Evolutionary conservation across 2,329 filamentous ascomycete genomes (phyloP).

Genomic region (Hymenoscyphus scutula): DNA sequence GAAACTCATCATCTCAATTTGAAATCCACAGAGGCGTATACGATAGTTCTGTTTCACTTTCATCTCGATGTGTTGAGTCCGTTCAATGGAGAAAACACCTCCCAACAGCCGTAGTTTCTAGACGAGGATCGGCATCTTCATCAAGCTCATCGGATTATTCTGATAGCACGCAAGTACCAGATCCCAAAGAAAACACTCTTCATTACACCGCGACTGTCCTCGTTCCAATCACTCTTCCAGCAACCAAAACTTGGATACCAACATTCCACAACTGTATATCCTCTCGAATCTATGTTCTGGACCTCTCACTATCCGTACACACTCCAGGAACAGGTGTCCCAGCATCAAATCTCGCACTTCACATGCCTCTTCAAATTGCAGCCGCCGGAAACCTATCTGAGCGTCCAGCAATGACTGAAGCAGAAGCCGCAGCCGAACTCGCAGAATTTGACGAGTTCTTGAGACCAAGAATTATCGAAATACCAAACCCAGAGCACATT

Average conservation of each 20-base stretch:
- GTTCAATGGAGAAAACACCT: slow-evolving; percentile 34
- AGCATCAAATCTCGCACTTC: slow-evolving; percentile 36
- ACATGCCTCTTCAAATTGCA: slow-evolving; percentile 34
- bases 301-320: slow-evolving; percentile 55
- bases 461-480: slow-evolving; percentile 31
- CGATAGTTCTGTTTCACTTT: slow-evolving; percentile 27
- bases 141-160: slow-evolving; percentile 29
- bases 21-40: slow-evolving; percentile 31
- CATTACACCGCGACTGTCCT: slow-evolving; percentile 60
- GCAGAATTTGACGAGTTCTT: slow-evolving; percentile 32
- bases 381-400: slow-evolving; percentile 24
- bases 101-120: slow-evolving; percentile 21
- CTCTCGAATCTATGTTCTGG: slow-evolving; percentile 61
- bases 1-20: slow-evolving; percentile 20
- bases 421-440: slow-evolving; percentile 30
- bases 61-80: slow-evolving; percentile 33
- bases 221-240: slow-evolving; percentile 61
- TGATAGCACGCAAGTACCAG: slow-evolving; percentile 16
- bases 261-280: slow-evolving; percentile 69
- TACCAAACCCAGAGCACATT: slow-evolving; percentile 26
- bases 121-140: slow-evolving; percentile 33
- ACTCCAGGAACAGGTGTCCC: slow-evolving; percentile 43
- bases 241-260: slow-evolving; percentile 60
- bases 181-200: slow-evolving; percentile 11
- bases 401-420: slow-evolving; percentile 17